Conservation (phyloP, 2,329 filamentous ascomycete species). For the Pyrenochaeta sp. region DNA sequence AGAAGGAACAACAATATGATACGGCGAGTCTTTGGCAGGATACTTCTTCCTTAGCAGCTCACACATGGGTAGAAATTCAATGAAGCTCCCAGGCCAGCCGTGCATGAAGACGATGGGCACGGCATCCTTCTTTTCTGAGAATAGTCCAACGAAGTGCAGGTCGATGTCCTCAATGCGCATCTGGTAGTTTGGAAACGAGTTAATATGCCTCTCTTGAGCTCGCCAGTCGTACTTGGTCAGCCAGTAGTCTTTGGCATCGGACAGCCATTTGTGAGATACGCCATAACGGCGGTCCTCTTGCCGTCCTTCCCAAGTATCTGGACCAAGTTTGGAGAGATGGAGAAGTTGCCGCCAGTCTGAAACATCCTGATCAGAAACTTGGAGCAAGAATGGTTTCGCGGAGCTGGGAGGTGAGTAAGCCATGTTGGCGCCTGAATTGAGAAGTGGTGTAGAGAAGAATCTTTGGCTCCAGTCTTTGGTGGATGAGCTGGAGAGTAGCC, state of each 20-base stretch:
- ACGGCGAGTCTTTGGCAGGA: conserved; percentile 60
- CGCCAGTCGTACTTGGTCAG: conserved; percentile 50
- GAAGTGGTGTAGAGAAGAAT: neutral
- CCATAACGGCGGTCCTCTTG: conserved; percentile 38
- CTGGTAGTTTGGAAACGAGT: conserved; percentile 63
- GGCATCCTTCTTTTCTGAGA: conserved; percentile 62
- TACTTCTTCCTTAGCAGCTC: conserved; percentile 59
- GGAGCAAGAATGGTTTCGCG: conserved; percentile 44
- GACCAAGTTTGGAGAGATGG: conserved; percentile 43
- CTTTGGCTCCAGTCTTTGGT: neutral
- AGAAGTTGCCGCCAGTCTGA: conserved; percentile 49
- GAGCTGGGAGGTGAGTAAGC: conserved; percentile 42
- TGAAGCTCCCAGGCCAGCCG: conserved; percentile 65
- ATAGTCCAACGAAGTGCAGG: conserved; percentile 65
- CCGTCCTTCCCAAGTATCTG: conserved; percentile 38
- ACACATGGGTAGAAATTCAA: conserved; percentile 66
- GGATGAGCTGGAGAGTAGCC: neutral
- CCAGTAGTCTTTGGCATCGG: conserved; percentile 49
- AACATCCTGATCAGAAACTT: conserved; percentile 42
- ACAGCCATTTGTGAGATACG: conserved; percentile 46
- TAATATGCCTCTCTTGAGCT: conserved; percentile 54
- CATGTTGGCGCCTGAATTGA: conserved; percentile 22
- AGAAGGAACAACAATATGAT: conserved; percentile 66
- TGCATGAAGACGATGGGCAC: conserved; percentile 64
- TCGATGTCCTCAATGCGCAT: conserved; percentile 54